Percentiles rank a stretch among this genome's conserved stretches.
These are phyloP conservation scores for Talaromyces thailandensis DNA, from an alignment of 495 filamentous ascomycete genomes.

Conservation along the genomic window DNA sequence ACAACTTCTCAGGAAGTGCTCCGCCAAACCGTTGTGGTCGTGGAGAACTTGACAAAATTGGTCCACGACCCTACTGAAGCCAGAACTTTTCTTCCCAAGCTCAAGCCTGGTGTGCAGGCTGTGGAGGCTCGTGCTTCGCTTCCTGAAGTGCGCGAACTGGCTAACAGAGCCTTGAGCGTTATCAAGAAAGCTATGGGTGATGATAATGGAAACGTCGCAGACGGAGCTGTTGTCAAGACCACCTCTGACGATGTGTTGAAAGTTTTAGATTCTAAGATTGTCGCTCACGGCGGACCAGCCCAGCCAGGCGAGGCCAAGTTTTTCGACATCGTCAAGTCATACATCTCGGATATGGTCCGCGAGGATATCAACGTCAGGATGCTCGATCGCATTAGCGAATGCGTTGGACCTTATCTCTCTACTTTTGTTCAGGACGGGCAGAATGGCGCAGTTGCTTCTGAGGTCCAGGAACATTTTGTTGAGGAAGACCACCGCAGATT, in stretches of 20 bases:
- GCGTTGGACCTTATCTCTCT: constrained; percentile 64
- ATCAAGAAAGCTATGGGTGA: constrained; percentile 92
- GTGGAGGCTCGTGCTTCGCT: constrained; percentile 84
- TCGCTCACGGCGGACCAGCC: constrained; percentile 53
- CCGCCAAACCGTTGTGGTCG: constrained; percentile 92
- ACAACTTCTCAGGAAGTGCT: constrained; percentile 88
- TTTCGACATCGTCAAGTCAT: constrained; percentile 59
- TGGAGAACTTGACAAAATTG: constrained; percentile 96
- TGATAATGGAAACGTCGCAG: constrained; percentile 45
- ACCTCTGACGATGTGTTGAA: constrained; percentile 66
- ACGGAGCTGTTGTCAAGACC: constrained; percentile 56
- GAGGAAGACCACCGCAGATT: constrained; percentile 81
- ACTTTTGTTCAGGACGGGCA: constrained; percentile 53
- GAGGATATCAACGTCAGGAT: constrained; percentile 84
- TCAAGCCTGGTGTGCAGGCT: constrained; percentile 85
- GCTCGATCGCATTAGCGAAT: constrained; percentile 57
- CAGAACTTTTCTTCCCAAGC: constrained; percentile 88
- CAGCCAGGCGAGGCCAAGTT: constrained; percentile 51
- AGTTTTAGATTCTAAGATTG: constrained; percentile 65
- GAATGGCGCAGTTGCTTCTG: constrained; percentile 50
- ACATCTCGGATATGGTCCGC: constrained; percentile 76
- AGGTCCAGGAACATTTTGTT: constrained; percentile 60
- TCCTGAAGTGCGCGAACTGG: constrained; percentile 89
- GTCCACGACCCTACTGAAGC: constrained; percentile 97
- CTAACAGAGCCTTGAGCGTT: constrained; percentile 68